Base-by-base conservation (phyloP, 1,284 basidiomycete species). In the Microbotryum saponariae region DNA sequence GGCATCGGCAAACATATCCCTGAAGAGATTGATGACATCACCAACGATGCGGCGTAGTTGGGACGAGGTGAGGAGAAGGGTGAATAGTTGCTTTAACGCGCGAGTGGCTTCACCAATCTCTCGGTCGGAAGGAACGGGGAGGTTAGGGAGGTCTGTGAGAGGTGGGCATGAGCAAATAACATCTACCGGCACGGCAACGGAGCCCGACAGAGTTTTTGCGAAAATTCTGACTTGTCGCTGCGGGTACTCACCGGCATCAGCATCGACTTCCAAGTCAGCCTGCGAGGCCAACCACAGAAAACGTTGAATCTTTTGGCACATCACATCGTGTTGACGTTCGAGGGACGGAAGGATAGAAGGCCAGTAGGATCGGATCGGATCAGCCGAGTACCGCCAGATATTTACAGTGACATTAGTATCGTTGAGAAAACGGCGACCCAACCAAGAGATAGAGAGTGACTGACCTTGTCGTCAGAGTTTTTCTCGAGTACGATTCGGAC, bases 1-100 rank as follows among this genome's bases (percentile, higher is more conserved):
- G 2, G 76, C 76, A 61, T 79, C 77, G 58, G 78, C 77, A 42
- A 79, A 74, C 61, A 79, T 71, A 65, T 78, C 76, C 45, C 77
- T 73, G 50, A 75, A 68, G 57, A 78, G 68, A 69, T 73, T 72
- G 70, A 78, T 74, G 48, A 76, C 67, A 61, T 78, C 77, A 44
- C 75, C 74, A 52, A 77, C 70, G 67, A 79, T 67, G 61, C 76
- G 70, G 53, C 76, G 74, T 70, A 78, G 76, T 29, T 72, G 69
- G 62, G 72, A 68, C 61, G 75, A 76, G 61, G 78, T 78, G 65
- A 78, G 66, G 57, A 79, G 70, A 33, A 79, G 72, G 45, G 73
- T 72, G 21, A 74, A 72, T 62, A 79, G 76, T 62, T 76, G 75
- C 57, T 76, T 71, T 60, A 78, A 71, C 14, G 76, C 74, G n/a